phyloP scores from a whole-genome alignment of 202 grass and related monocot species.

The Thinopyrum obtusiflorum region DNA sequence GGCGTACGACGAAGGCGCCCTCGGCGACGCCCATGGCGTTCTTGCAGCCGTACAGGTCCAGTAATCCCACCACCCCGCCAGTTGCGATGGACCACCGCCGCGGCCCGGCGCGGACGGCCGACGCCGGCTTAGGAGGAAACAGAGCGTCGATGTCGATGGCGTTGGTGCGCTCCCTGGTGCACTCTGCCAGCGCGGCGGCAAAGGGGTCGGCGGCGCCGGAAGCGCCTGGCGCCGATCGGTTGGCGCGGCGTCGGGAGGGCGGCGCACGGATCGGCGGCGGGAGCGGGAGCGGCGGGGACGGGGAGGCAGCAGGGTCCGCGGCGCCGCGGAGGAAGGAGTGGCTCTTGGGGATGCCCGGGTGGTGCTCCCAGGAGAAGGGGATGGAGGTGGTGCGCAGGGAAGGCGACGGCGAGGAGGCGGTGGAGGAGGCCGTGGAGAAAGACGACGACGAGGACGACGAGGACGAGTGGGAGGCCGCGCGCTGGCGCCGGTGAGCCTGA shows the following conservation, averaged over 20 bases:
- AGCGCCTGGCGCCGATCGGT: not conserved
- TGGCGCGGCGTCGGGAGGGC: conserved; percentile 1
- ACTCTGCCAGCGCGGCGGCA: conserved; percentile 61
- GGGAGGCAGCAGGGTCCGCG: not conserved
- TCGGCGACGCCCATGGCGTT: conserved; percentile 50
- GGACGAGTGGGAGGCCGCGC: not conserved
- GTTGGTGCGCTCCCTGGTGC: conserved; percentile 41
- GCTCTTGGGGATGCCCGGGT: conserved; percentile 73
- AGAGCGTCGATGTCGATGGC: conserved; percentile 23
- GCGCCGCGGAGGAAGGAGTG: not conserved
- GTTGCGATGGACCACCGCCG: conserved; percentile 25
- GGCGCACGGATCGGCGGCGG: conserved; percentile 44
- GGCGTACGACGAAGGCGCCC: conserved; percentile 46
- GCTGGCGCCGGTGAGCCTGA: conserved; percentile 15
- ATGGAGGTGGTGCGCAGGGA: conserved; percentile 41
- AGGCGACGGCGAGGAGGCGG: conserved; percentile 29
- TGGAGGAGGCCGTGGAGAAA: conserved; percentile 32
- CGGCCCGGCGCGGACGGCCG: not conserved
- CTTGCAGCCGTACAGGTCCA: conserved; percentile 71
- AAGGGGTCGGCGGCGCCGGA: conserved; percentile 40
- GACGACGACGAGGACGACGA: not conserved
- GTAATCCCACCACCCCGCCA: conserved; percentile 21
- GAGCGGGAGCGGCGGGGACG: conserved; percentile 46
- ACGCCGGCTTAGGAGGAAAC: conserved; percentile 15
- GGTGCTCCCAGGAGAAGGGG: conserved; percentile 85